Evolutionary conservation across 1,139 yeast genomes (phyloP).

Genomic region (Arxiozyma telluris): DNA sequence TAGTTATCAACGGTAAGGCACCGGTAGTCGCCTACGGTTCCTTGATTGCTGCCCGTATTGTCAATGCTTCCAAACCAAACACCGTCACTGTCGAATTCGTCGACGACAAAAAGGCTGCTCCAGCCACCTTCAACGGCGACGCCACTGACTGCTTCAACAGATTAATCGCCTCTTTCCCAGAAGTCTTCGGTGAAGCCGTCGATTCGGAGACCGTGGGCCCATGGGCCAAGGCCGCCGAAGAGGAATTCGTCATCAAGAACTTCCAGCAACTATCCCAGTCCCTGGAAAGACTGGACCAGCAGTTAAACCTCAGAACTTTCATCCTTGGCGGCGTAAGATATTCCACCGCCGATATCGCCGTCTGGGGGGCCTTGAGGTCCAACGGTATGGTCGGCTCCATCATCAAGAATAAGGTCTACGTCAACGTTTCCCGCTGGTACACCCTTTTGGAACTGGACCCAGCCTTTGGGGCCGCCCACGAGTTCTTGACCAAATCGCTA

Average conservation of each 20-base stretch:
- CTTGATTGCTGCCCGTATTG: constrained; percentile 66
- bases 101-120: constrained; percentile 49
- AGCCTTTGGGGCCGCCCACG: constrained; percentile 63
- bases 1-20: constrained; percentile 80
- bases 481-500: constrained; percentile 55
- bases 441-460: constrained; percentile 58
- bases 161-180: constrained; percentile 39
- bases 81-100: constrained; percentile 56
- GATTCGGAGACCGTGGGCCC: constrained; percentile 37
- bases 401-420: constrained; percentile 72
- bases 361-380: constrained; percentile 91
- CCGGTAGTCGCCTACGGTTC: constrained; percentile 74
- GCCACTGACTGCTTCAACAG: constrained; percentile 38
- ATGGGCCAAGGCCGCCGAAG: constrained; percentile 65
- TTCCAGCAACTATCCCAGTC: constrained; percentile 75
- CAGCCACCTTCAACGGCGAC: constrained; percentile 31
- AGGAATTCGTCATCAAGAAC: constrained; percentile 69
- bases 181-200: constrained; percentile 32
- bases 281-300: constrained; percentile 72
- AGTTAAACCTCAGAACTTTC: constrained; percentile 77
- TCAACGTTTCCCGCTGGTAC: constrained; percentile 92
- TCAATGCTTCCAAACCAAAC: constrained; percentile 45
- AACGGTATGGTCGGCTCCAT: constrained; percentile 89
- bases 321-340: constrained; percentile 51
- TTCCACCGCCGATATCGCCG: constrained; percentile 72